phyloP scores from a whole-genome alignment of 805 yeast species.

The Pichia pseudocactophila region DNA sequence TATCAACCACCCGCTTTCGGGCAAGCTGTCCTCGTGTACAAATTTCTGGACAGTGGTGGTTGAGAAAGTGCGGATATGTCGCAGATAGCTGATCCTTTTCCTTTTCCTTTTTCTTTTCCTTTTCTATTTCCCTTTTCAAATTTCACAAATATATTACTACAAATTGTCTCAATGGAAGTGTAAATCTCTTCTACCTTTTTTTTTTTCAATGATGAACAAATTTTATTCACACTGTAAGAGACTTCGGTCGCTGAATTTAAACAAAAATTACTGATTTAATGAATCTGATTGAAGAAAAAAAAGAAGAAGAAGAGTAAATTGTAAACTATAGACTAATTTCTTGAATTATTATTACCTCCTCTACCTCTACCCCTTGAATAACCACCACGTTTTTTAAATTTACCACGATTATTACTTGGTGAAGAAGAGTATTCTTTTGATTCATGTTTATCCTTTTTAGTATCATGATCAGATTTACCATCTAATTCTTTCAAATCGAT shows the following conservation, averaged over 20 bases:
- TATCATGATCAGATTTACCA: slow-evolving; percentile 16
- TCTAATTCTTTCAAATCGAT: slow-evolving; percentile 36
- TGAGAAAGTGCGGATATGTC: slow-evolving; percentile 45
- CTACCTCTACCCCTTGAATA: slow-evolving; percentile 2
- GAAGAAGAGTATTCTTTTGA: not conserved
- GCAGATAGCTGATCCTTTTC: slow-evolving; percentile 28
- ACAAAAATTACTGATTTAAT: slow-evolving; percentile 44
- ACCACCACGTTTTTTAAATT: slow-evolving; percentile 4
- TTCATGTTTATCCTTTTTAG: not conserved
- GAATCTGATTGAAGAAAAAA: slow-evolving; percentile 32
- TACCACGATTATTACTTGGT: not conserved
- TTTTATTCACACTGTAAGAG: slow-evolving; percentile 53
- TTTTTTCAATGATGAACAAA: slow-evolving; percentile 19
- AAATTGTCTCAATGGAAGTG: too few relatives aligned
- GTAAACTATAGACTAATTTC: not conserved
- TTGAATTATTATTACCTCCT: not conserved
- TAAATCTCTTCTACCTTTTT: slow-evolving; percentile 2
- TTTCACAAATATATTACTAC: too few relatives aligned
- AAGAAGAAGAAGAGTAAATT: not conserved
- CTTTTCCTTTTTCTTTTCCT: not conserved
- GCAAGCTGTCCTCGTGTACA: slow-evolving; percentile 48
- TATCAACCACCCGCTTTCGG: slow-evolving; percentile 26
- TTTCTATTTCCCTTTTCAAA: not conserved
- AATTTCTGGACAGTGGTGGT: slow-evolving; percentile 34
- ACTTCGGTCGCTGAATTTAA: slow-evolving; percentile 28